Evolutionary conservation across 441 rosid genomes (phyloP), one percentile per base, ranked within the genome.

Genomic region (Adansonia gregorii): DNA sequence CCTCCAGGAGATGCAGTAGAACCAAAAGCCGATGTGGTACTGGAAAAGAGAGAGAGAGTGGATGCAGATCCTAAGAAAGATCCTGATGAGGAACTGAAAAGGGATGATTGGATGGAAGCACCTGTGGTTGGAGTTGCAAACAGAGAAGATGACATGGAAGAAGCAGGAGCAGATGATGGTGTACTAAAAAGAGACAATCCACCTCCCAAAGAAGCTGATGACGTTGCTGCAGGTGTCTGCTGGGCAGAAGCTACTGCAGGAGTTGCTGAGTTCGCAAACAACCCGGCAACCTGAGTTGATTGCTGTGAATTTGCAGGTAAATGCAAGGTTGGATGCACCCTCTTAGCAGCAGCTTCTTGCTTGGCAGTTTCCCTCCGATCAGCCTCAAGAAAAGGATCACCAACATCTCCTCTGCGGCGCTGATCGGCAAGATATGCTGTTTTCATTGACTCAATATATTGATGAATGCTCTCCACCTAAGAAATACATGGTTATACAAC

Each of bases 321-420:
- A 87, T 97, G 94, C 82, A 93, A 85, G 81, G 97, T 94, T 81
- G 99, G 99, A 83, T 97, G 98, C 51, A 90, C 97, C 78, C 97
- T 87, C 91, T 89, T 97, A 58, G 98, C 94, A 84, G 98, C 98
- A 64, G 98, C 98, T 90, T 97, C 98, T 73, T 86, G 94, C 82
- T 91, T 93, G 61, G 99, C 98, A n/a, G 95, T 88, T 89, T 93
- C 97, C 35, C 98, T 91, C 74, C 99, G 83, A 86, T 97, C 97
- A 74, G 99, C 99, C 81, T 93, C 99, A 74, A 97, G 97, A 83
- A 97, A 97, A 4, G 98, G 98, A 82, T 94, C 91, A 79, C 85
- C 86, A 56, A 81, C 86, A 73, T 91, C 93, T 68, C 99, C 99
- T 83, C 89, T 89, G n/a, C 85, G 90, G 3, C 94, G 94, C 80